These are phyloP conservation scores for Xylaria scruposa DNA, from an alignment of 495 filamentous ascomycete genomes.

Conservation along the genomic window DNA sequence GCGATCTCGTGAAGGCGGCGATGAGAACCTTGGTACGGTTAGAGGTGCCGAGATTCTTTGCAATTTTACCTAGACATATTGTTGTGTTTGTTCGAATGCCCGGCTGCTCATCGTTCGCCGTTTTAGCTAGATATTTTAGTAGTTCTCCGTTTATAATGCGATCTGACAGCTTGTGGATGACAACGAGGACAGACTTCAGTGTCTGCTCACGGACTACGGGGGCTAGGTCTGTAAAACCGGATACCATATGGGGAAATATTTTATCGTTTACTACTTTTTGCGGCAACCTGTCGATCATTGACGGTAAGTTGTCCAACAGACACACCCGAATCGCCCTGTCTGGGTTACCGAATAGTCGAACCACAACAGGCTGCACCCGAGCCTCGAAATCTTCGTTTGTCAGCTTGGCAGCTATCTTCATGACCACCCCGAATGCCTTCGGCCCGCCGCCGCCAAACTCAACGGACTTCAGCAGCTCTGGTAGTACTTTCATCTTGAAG, in stretches of 20 bases:
- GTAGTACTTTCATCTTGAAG: constrained; percentile 95
- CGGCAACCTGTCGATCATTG: constrained; percentile 89
- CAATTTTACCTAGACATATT: constrained; percentile 95
- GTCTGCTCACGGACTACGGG: constrained; percentile 95
- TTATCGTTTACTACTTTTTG: constrained; percentile 94
- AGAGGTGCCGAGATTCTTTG: constrained; percentile 79
- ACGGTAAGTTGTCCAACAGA: constrained; percentile 83
- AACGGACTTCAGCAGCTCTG: constrained; percentile 94
- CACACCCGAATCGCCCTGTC: constrained; percentile 93
- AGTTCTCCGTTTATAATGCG: constrained; percentile 92
- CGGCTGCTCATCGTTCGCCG: constrained; percentile 95
- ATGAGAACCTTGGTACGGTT: constrained; percentile 88
- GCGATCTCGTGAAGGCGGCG: constrained; percentile 86
- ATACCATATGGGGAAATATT: constrained; percentile 94
- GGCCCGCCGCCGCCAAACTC: constrained; percentile 97
- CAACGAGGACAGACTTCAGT: constrained; percentile 84
- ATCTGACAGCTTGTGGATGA: constrained; percentile 89
- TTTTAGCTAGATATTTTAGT: constrained; percentile 89
- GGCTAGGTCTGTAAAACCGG: constrained; percentile 90
- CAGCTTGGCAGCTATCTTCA: constrained; percentile 88
- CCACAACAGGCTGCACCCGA: constrained; percentile 82
- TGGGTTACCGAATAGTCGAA: constrained; percentile 87
- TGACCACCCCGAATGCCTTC: constrained; percentile 84
- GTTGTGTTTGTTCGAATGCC: constrained; percentile 98
- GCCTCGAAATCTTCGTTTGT: constrained; percentile 88